Conservation (phyloP, 2,329 filamentous ascomycete species). For the Paecilomyces variotii region DNA sequence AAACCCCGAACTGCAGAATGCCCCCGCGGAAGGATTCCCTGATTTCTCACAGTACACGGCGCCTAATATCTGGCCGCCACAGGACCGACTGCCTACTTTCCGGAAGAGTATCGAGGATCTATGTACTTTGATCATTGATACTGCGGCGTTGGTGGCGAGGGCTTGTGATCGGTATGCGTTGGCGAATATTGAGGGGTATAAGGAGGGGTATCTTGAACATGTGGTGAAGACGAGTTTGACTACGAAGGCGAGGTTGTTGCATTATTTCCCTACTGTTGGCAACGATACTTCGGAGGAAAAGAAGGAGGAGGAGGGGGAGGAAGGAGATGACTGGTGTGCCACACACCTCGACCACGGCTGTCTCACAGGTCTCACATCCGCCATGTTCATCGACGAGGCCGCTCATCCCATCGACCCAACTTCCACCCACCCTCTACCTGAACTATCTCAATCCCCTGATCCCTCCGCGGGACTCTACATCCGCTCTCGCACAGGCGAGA, state of each 20-base stretch:
- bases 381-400: conserved; percentile 88
- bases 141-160: conserved; percentile 77
- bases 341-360: conserved; percentile 75
- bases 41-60: conserved; percentile 81
- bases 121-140: conserved; percentile 80
- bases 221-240: conserved; percentile 79
- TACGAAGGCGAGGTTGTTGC: conserved; percentile 83
- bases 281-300: conserved; percentile 1
- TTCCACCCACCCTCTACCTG: conserved; percentile 44
- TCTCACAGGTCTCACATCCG: conserved; percentile 84
- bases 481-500: conserved; percentile 69
- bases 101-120: conserved; percentile 63
- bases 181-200: conserved; percentile 69
- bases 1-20: conserved; percentile 26
- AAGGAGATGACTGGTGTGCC: conserved; percentile 92
- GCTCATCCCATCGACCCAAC: conserved; percentile 29
- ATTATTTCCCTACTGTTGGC: conserved; percentile 66
- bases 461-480: conserved; percentile 88
- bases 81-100: conserved; percentile 66
- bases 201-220: conserved; percentile 69
- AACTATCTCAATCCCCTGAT: conserved; percentile 71
- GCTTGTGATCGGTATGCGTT: conserved; percentile 82
- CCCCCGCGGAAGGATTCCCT: conserved; percentile 27
- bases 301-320: conserved; percentile 51
- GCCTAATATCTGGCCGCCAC: conserved; percentile 78